Conservation (phyloP, 768 basidiomycete genomes). For the Udeniomyces megalosporus region DNA sequence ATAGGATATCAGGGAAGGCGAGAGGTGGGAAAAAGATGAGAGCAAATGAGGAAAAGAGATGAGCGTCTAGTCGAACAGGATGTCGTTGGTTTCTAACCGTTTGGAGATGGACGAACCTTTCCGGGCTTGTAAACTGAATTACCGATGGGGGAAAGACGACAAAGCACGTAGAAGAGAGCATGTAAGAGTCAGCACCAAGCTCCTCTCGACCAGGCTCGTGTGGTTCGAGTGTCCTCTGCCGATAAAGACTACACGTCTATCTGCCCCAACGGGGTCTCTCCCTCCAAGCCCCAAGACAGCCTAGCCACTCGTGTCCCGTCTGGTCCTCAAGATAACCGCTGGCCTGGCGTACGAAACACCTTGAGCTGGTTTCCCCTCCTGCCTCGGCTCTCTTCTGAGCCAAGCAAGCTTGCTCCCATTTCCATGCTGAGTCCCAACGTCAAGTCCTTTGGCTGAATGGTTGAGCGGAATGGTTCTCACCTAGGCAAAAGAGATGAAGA, state of each 20-base stretch:
- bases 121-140: conserved; percentile 41
- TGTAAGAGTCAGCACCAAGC: background rate
- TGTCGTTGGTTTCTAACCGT: background rate
- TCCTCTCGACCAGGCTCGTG: background rate
- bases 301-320: background rate
- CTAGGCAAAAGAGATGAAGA: too few relatives aligned
- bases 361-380: background rate
- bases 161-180: background rate
- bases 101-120: conserved; percentile 42
- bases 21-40: background rate
- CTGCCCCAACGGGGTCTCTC: background rate
- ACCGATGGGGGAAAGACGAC: background rate
- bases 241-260: background rate
- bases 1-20: background rate
- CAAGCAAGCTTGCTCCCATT: background rate
- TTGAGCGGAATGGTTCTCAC: background rate
- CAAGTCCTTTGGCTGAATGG: too few relatives aligned
- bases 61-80: background rate
- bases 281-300: background rate
- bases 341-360: background rate
- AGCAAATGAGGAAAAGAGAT: background rate
- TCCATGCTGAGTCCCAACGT: background rate
- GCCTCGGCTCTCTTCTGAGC: background rate
- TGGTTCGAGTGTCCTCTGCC: background rate
- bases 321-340: background rate